phyloP scores from a whole-genome alignment of 305 asterid species.

The Fraxinus albicans region DNA sequence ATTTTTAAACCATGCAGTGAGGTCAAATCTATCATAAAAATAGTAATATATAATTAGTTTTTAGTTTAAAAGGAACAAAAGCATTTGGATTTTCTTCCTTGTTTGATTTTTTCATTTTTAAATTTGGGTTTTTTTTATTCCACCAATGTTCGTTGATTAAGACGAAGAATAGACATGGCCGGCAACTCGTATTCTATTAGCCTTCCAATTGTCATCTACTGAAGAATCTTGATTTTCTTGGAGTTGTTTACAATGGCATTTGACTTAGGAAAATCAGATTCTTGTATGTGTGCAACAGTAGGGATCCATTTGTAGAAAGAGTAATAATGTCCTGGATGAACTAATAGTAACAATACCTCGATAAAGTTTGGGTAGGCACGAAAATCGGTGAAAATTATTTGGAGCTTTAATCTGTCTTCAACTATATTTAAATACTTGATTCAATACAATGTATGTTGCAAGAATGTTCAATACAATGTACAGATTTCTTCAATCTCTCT shows the following conservation, averaged over 20 bases:
- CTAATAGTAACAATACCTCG: neutral
- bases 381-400: neutral
- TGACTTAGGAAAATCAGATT: neutral
- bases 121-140: neutral
- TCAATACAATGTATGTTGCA: neutral
- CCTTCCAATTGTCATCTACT: neutral
- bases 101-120: neutral
- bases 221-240: neutral
- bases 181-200: neutral
- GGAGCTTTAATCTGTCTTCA: neutral
- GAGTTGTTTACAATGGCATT: neutral
- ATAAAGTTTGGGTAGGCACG: neutral
- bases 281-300: neutral
- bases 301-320: neutral
- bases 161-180: neutral
- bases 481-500: too few species aligned
- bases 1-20: neutral
- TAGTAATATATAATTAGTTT: neutral
- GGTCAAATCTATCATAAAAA: constrained; percentile 3
- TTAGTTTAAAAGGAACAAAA: neutral
- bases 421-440: too few species aligned
- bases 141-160: neutral
- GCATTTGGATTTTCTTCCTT: neutral
- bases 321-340: too few species aligned
- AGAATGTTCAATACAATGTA: too few species aligned